Percentiles rank a stretch among this genome's conserved stretches.
These are phyloP conservation scores for Hyphopichia burtonii DNA, from an alignment of 1,139 yeast genomes.

Conservation along the genomic window DNA sequence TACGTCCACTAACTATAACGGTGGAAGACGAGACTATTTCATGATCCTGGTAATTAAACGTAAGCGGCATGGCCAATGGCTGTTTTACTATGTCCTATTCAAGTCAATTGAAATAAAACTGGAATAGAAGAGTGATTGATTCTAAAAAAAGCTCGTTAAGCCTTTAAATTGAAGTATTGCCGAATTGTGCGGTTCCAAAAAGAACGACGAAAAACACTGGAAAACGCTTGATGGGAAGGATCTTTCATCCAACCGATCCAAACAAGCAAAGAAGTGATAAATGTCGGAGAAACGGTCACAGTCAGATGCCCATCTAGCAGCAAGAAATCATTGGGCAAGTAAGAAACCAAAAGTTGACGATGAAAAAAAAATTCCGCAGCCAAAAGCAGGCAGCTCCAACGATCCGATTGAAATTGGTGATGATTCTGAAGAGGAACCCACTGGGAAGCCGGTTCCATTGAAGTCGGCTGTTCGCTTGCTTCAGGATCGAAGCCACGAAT, in stretches of 20 bases:
- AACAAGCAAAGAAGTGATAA: too few relatives aligned
- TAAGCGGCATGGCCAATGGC: conserved; percentile 20
- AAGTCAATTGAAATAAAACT: not conserved
- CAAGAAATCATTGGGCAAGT: conserved; percentile 26
- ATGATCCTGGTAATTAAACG: conserved; percentile 32
- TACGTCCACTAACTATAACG: conserved; percentile 35
- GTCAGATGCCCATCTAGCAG: conserved; percentile 25
- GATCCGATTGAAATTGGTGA: not conserved
- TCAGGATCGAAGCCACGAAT: conserved; percentile 15
- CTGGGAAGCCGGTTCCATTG: not conserved
- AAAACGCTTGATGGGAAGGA: too few relatives aligned
- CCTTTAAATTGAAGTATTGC: not conserved
- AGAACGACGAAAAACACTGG: too few relatives aligned
- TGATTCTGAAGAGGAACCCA: not conserved
- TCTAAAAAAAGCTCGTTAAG: too few relatives aligned
- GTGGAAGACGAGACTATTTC: conserved; percentile 46
- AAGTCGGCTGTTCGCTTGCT: not conserved
- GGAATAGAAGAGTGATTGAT: too few relatives aligned
- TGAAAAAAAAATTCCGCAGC: not conserved
- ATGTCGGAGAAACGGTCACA: conserved; percentile 8
- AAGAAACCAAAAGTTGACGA: not conserved
- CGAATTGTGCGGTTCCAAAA: not conserved
- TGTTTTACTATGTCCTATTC: not conserved
- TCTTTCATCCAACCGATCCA: too few relatives aligned
- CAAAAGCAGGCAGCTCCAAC: not conserved